These are phyloP conservation scores for Trichophyton verrucosum DNA, from an alignment of 2,329 filamentous ascomycete genomes.

Conservation along the genomic window DNA sequence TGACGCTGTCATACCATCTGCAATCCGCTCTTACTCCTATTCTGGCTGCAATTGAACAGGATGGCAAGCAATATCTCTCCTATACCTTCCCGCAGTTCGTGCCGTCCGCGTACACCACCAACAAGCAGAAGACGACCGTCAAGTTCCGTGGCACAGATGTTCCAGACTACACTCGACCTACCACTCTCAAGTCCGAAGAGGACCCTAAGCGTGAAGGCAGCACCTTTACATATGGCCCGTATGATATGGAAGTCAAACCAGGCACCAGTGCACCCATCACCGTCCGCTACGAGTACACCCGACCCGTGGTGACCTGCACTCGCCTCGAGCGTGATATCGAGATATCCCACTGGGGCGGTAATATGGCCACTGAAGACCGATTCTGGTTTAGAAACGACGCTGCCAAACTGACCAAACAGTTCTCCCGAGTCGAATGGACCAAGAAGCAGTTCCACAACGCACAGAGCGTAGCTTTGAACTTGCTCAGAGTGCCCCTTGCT, in stretches of 20 bases:
- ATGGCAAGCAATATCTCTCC: constrained; percentile 72
- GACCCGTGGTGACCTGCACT: constrained; percentile 69
- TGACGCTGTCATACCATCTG: constrained; percentile 74
- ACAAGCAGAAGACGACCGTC: constrained; percentile 94
- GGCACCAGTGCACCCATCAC: constrained; percentile 64
- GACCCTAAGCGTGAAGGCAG: constrained; percentile 73
- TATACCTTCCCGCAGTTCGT: constrained; percentile 79
- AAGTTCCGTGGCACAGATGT: constrained; percentile 70
- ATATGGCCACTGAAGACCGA: constrained; percentile 85
- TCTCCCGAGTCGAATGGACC: constrained; percentile 66
- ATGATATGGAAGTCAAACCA: constrained; percentile 55
- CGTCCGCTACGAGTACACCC: constrained; percentile 90
- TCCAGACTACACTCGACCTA: constrained; percentile 71
- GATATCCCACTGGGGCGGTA: constrained; percentile 96
- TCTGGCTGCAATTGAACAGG: constrained; percentile 70
- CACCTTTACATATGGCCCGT: constrained; percentile 83
- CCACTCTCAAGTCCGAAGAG: constrained; percentile 45
- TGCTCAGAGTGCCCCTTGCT: constrained; percentile 66
- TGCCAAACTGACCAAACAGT: constrained; percentile 60
- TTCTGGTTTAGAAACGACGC: constrained; percentile 81
- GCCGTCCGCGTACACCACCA: constrained; percentile 68
- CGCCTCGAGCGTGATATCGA: constrained; percentile 82
- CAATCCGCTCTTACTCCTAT: constrained; percentile 69
- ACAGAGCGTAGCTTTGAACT: constrained; percentile 64
- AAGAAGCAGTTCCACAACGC: constrained; percentile 62